Base-by-base conservation (phyloP, 306 rosid species). In the Vigna trinervia region DNA sequence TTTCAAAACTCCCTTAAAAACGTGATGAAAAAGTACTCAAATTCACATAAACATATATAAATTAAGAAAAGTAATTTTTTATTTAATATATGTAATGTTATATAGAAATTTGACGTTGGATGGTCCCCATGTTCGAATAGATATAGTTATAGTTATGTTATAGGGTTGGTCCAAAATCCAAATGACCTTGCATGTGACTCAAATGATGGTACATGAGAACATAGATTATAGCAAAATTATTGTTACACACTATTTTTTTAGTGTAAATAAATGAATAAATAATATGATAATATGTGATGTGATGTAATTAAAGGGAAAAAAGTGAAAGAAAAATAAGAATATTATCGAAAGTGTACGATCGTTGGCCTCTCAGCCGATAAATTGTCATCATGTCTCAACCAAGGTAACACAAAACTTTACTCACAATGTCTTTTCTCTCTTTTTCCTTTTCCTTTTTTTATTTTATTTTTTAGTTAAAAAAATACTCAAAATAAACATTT, bases 371-470 rank as follows among this genome's bases (percentile, higher is more conserved):
- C 71, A n/a, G 88, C 86, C 90, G 78, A 72, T 78, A 76, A 83
- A 12, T 54, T 77, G 86, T 71, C 83, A 80, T 85, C 84, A 66
- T 89, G 91, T 87, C 88, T 84, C 86, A 64, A 60, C 64, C 38
- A 77, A 80, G 82, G 86, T 52, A 74, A 64, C 89, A 83, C 41
- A 68, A 41, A 74, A 38, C 83, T 73, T 59, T 60, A 48, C 52
- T 73, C 78, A 53, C 73, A 12, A 61, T 72, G 65, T 73, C 36
- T 68, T 78, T 70, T 19, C 67, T 38, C 58, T 23, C 54, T 82
- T 71, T 53, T 6, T 17, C 5, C 73, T 70, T 43, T 57, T 12
- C 45, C 14, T 38, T 36, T 41, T 20, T 36, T 38, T 57, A 57
- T 9, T 39, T 41, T 11, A 41, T 39, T 63, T 39, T 63, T 36